A percentile compares a stretch with the other conserved stretches of the same genome.
phyloP scores from a whole-genome alignment of 495 filamentous ascomycete species.

The Neurospora terricola region DNA sequence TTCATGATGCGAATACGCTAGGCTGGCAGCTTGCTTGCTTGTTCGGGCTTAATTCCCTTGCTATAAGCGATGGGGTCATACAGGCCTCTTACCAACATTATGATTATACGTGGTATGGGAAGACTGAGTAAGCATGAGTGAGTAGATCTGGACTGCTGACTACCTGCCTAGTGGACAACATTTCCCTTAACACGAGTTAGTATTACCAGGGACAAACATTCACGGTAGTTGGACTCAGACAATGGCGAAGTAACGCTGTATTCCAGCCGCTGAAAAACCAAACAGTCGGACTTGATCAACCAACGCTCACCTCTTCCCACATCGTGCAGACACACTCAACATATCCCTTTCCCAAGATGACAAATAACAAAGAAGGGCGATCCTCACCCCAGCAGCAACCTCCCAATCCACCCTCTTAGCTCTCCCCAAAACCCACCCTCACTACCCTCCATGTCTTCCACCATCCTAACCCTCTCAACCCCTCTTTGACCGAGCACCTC shows the following conservation, averaged over 20 bases:
- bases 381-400: not conserved
- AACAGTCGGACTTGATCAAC: too few species aligned
- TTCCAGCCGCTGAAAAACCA: too few species aligned
- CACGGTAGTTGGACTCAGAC: not conserved
- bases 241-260: not conserved
- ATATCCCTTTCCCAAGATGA: not conserved
- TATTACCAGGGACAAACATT: not conserved
- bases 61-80: not conserved
- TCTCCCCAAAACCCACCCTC: not conserved
- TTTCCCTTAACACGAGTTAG: not conserved
- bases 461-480: not conserved
- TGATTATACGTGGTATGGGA: too few species aligned
- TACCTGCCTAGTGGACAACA: not conserved
- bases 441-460: not conserved
- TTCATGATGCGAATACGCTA: not conserved
- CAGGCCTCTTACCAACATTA: not conserved
- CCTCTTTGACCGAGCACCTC: conserved; percentile 36
- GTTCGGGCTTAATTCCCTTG: not conserved
- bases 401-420: not conserved
- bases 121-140: not conserved
- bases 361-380: not conserved
- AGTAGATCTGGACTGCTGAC: not conserved
- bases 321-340: too few species aligned
- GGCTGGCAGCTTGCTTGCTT: not conserved
- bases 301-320: too few species aligned